Evolutionary conservation across 176 grass and related monocot genomes (phyloP), one percentile per base, ranked within the genome.

Genomic region (Aegilops bicornis): DNA sequence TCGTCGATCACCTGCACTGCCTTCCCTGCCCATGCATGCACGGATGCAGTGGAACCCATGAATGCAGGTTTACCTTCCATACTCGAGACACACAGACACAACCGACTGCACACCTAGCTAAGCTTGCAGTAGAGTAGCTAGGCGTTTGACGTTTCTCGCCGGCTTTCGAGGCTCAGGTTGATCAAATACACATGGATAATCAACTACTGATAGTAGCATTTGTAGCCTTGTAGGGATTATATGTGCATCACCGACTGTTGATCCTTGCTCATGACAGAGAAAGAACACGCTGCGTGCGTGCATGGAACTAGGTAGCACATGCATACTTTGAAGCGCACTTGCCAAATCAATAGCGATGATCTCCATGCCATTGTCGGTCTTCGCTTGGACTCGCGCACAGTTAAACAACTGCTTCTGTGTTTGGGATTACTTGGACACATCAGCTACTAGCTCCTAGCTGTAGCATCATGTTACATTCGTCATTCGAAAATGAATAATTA

Each of bases 281-380:
- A 76, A 40, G 50, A 62, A 47, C 71, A 74, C 12, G 77, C 37
- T 10, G 27, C 40, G 15, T 82, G 30, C n/a, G 63, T 88, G 71
- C 70, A 62, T 42, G 70, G 77, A 63, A 24, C 13, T 16, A 60
- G 20, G 50, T 20, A 20, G 14, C 15, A 29, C 52, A 36, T 62
- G 62, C 62, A 36, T 64, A 12, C 42, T 47, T 59, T 68, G 32
- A 31, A 45, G 39, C 36, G 80, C 86, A 47, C 35, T 72, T 72
- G 74, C 84, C 74, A 84, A 88, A 54, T 84, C 74, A 73, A 79
- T 9, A 73, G 81, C 87, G 56, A 66, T 79, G 87, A n/a, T 73
- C 66, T 84, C 65, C 54, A 47, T 69, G 86, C 73, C 14, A 20
- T 62, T 82, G 83, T 89, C 47, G 68, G 68, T 69, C 45, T 66